Evolutionary conservation across 805 yeast species (phyloP).

Genomic region (Zygotorulaspora danielsina): DNA sequence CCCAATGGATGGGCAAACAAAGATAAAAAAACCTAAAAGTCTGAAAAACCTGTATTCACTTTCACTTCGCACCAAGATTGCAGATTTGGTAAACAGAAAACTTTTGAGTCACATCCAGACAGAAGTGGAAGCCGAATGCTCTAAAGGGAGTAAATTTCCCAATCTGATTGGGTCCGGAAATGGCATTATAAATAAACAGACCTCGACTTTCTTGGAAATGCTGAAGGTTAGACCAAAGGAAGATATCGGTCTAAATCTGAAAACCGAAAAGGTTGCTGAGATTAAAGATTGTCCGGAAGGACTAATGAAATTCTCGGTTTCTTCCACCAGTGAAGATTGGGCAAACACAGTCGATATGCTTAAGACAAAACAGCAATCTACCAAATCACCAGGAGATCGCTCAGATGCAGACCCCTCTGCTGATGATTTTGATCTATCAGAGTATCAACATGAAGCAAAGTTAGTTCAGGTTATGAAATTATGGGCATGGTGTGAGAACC

Average conservation of each 20-base stretch:
- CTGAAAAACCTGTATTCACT: conserved; percentile 54
- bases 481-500: conserved; percentile 63
- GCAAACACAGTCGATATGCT: conserved; percentile 14
- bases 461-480: conserved; percentile 54
- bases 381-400: not conserved
- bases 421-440: conserved; percentile 10
- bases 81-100: conserved; percentile 62
- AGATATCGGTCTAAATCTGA: conserved; percentile 12
- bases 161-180: conserved; percentile 20
- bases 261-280: conserved; percentile 13
- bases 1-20: conserved; percentile 34
- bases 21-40: conserved; percentile 48
- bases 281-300: conserved; percentile 10
- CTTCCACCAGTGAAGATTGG: conserved; percentile 16
- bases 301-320: conserved; percentile 1
- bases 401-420: conserved; percentile 2
- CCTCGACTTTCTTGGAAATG: conserved; percentile 14
- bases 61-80: conserved; percentile 59
- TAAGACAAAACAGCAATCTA: conserved; percentile 6
- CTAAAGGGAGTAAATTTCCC: conserved; percentile 17
- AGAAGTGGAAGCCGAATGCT: conserved; percentile 14
- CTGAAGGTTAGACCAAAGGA: conserved; percentile 18
- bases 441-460: conserved; percentile 31
- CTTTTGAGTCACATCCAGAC: conserved; percentile 27
- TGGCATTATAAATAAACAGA: conserved; percentile 10